Base-by-base conservation (phyloP, 1,139 yeast species). In the Kazachstania sp. region DNA sequence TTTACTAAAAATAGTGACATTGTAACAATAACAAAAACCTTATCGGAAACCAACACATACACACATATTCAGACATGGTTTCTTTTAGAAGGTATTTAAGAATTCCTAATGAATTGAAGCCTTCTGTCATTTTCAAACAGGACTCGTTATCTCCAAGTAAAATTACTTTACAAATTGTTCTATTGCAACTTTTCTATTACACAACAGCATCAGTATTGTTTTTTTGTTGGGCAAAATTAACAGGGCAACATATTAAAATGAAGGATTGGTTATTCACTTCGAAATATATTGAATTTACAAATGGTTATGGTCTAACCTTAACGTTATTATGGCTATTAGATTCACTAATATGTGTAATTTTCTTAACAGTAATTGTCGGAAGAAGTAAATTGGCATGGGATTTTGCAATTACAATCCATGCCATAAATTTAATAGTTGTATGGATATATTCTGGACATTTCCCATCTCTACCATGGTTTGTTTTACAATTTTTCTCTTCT, bases 371-470 rank as follows among this genome's bases (percentile, higher is more conserved):
- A 4, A 81, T 90, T 20, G 95, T 92, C 16, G 97, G 97, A 0
- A 72, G 97, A 51, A 84, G 95, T 38, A 92, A 90, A 65, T 70
- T 92, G 49, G 97, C 97, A 0, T 84, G 96, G 85, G 98, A 92
- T 66, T 92, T 90, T 69, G 96, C 95, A 12, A 63, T 92, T 32
- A 90, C 98, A 0, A 70, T 92, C 15, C 97, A 92, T 65, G 80
- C 86, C 16, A 77, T 92, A 46, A 84, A 90, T 65, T 67, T 90
- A 37, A 48, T 81, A 3, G 80, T 86, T 6, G 86, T 81, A 0
- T 81, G 88, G 81, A 52, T 76, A 1, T 81, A 78, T 54, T 72
- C 84, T 5, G 77, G 81, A 1, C 70, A 73, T 38, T 76, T 90
- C 54, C 97, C 97, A 0, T 78, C 82, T 37, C 56, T 81, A 9